Evolutionary conservation across 148 eudicot species (phyloP).

Genomic region (Rhododendron ferrugineum): DNA sequence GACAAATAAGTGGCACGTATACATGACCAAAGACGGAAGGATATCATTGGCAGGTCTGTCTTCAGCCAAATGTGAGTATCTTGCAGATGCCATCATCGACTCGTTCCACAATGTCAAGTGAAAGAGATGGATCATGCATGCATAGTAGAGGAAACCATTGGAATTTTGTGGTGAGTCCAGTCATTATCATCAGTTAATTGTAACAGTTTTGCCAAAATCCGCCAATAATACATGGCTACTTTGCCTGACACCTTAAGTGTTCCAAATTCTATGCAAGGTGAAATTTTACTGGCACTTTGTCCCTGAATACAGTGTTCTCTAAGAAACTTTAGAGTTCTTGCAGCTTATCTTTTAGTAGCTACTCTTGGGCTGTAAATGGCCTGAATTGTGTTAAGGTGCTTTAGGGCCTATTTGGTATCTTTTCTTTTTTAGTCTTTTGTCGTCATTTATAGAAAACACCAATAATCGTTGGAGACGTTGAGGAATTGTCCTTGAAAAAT

Average conservation of each 20-base stretch:
- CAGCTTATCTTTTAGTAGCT: not conserved
- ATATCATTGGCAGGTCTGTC: constrained; percentile 92
- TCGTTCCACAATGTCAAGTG: constrained; percentile 79
- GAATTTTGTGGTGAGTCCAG: constrained; percentile 13
- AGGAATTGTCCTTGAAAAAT: not conserved
- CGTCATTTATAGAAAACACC: not conserved
- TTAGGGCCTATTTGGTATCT: not conserved
- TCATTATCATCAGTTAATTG: not conserved
- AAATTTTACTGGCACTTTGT: not conserved
- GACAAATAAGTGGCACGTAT: constrained; percentile 89
- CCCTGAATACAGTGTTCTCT: not conserved
- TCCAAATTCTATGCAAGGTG: not conserved
- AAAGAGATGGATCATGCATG: constrained; percentile 11
- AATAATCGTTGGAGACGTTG: not conserved
- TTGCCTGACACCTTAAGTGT: not conserved
- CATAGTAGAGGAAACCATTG: not conserved
- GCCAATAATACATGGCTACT: not conserved
- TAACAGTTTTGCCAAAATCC: constrained; percentile 8
- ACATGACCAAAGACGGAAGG: constrained; percentile 99
- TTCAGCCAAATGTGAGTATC: constrained; percentile 84
- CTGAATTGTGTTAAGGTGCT: not conserved
- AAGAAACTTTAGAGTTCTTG: not conserved
- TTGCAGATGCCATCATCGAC: constrained; percentile 94
- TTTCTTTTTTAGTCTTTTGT: not conserved
- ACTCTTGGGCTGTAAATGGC: not conserved